Conservation (phyloP, 192 early-diverging fungal species). For the Backusella macrospora region DNA sequence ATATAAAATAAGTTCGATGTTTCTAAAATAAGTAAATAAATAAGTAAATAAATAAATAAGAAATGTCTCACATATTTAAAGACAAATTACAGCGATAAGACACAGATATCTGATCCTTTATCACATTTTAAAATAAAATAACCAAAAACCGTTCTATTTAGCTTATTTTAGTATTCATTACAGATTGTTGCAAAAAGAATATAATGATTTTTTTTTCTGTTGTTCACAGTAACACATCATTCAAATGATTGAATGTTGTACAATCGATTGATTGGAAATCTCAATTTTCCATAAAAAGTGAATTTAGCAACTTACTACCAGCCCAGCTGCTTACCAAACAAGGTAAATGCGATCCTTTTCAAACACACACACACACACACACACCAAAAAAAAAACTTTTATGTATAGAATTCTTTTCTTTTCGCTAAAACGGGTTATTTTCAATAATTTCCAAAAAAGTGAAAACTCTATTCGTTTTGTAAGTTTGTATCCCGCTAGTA, state of each 20-base stretch:
- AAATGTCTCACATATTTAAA: slow-evolving; percentile 4
- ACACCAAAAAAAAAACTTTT: neutral
- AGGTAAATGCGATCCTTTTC: slow-evolving; percentile 11
- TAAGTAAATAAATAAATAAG: neutral
- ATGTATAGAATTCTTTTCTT: slow-evolving; percentile 15
- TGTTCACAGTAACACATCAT: slow-evolving; percentile 1
- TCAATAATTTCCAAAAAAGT: slow-evolving; percentile 9
- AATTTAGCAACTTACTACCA: neutral
- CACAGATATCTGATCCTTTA: neutral
- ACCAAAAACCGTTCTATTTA: slow-evolving; percentile 1
- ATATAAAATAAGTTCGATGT: neutral
- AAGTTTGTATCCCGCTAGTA: neutral
- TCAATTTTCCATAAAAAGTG: slow-evolving; percentile 16
- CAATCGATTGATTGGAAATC: slow-evolving; percentile 14
- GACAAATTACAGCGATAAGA: neutral
- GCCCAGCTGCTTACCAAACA: neutral
- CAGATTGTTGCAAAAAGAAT: neutral
- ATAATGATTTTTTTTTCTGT: neutral
- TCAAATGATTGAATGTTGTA: slow-evolving; percentile 7
- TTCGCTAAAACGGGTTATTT: slow-evolving; percentile 13
- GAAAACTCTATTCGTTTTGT: slow-evolving; percentile 9
- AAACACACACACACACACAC: slow-evolving; percentile 1
- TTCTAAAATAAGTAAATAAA: slow-evolving; percentile 11
- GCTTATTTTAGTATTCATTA: slow-evolving; percentile 4
- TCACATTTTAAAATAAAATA: slow-evolving; percentile 7